Conservation (phyloP, 2,329 filamentous ascomycete genomes). For the Epichloe gansuensis region DNA sequence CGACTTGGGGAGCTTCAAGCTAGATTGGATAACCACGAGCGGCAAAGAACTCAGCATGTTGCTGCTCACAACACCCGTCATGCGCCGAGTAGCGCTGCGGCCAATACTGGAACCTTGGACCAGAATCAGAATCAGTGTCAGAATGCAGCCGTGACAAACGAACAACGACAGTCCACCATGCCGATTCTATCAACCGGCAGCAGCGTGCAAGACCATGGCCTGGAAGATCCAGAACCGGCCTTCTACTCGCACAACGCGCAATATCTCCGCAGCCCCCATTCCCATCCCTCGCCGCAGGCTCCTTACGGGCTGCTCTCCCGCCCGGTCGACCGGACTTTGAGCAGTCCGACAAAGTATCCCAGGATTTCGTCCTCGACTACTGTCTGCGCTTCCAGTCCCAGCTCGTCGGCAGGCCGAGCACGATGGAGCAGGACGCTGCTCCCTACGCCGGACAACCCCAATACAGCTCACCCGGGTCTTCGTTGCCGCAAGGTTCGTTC, state of each 20-base stretch:
- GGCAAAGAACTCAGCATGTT: conserved; percentile 6
- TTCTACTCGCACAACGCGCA: conserved; percentile 7
- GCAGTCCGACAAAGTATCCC: conserved; percentile 6
- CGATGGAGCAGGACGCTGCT: conserved; percentile 9
- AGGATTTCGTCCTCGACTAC: conserved; percentile 15
- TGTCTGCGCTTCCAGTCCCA: conserved; percentile 14
- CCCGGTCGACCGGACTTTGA: conserved; percentile 6
- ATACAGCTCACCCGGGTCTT: background rate
- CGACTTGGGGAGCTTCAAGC: conserved; percentile 19
- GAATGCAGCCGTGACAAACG: background rate
- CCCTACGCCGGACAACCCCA: conserved; percentile 2
- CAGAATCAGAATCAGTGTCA: too few species aligned
- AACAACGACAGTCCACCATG: conserved; percentile 3
- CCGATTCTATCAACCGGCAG: conserved; percentile 5
- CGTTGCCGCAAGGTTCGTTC: conserved; percentile 3
- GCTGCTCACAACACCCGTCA: background rate
- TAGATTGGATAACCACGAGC: conserved; percentile 17
- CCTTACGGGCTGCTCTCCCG: conserved; percentile 10
- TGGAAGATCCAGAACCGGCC: conserved; percentile 5
- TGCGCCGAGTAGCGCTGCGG: background rate
- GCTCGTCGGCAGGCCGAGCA: conserved; percentile 12
- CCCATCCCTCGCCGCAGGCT: conserved; percentile 8
- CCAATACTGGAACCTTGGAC: background rate
- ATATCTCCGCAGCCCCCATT: conserved; percentile 12
- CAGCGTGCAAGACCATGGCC: conserved; percentile 7